Evolutionary conservation across 2,329 filamentous ascomycete species (phyloP), one percentile per base, ranked within the genome.

Genomic region (Diaporthe vaccinii): DNA sequence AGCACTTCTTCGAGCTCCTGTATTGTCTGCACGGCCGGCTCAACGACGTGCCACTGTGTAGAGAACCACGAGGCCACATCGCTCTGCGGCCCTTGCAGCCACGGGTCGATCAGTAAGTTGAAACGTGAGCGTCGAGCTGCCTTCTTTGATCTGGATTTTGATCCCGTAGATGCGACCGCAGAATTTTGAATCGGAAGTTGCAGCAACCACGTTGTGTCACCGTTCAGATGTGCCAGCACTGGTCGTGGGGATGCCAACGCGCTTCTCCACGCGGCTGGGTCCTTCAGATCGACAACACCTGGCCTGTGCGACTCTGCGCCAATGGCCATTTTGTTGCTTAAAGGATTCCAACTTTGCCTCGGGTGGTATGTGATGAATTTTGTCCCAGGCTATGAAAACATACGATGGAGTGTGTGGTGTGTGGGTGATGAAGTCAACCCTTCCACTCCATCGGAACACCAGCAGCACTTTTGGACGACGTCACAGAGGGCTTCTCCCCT

Each of bases 151-250:
- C 59, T 65, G 7, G 46, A 17, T 28, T 53, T 75, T 8, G 49
- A n/a, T 15, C n/a, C 31, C n/a, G 73, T 2, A 25, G 62, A 34
- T 17, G 61, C 46, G 7, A 14, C 20, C 12, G 20, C 4, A 41
- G 83, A 82, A 0, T 83, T 79, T 7, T 90, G 91, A 59, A 88
- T 87, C 1, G 91, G 91, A 12, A 93, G 84, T 76, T 92, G 91
- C n/a, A 93, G 83, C 2, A 93, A 85, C 91, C 92, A 93, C 31
- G 89, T 90, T 6, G 91, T 92, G 82, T 93, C 91, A 78, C 89
- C 91, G 81, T 93, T 93, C 44, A 93, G 85, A 81, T 93, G 91
- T 71, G 90, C 89, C 12, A 94, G 86, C 55, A 93, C 76, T 20
- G 85, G 83, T 17, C 82, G 81, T 44, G 74, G 55, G n/a, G 73